Base-by-base conservation (phyloP, 2,329 filamentous ascomycete genomes). In the Myriangium duriaei region DNA sequence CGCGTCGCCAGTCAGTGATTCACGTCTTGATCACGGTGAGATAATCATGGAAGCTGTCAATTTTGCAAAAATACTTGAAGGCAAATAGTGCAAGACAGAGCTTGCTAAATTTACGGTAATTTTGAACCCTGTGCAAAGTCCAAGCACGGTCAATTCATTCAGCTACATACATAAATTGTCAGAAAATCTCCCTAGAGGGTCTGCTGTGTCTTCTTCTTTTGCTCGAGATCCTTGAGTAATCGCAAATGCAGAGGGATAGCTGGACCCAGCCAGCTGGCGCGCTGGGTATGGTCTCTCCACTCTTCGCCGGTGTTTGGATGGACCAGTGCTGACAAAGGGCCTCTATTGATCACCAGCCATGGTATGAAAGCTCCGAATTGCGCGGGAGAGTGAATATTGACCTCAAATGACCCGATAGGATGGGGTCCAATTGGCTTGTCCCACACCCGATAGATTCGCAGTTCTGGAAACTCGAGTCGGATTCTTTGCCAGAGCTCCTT, bases 321-420 rank as follows among this genome's bases (percentile, higher is more conserved):
- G 1, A 94, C 58, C 13, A 95, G 63, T 3, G 66, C 85, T 33
- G 80, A 86, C 43, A 94, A 58, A 2, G 83, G 82, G 0, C 86
- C 86, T 4, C 86, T 70, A 59, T 87, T 79, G 41, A 94, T 74
- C 18, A 83, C 72, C 18, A 94, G 63, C 86, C 86, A 94, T 0
- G 83, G 71, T 28, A 95, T 63, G 51, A 94, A 92, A 0, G 87
- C 86, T 0, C 86, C 86, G 52, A 94, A 94, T 56, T 94, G 82
- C 3, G 75, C 55, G 0, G 86, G 87, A 0, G 79, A 85, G 56
- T 88, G 84, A 13, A 94, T 32, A 49, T 92, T 92, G 32, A 94
- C 84, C 60, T 95, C 87, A 51, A 94, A 94, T 85, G 93, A 94
- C 37, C 77, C 81, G 1, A 85, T 59, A 0, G 81, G 78, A 56